These are phyloP conservation scores for Ceratobasidium sp. DNA, from an alignment of 1,284 basidiomycete species.

Conservation along the genomic window DNA sequence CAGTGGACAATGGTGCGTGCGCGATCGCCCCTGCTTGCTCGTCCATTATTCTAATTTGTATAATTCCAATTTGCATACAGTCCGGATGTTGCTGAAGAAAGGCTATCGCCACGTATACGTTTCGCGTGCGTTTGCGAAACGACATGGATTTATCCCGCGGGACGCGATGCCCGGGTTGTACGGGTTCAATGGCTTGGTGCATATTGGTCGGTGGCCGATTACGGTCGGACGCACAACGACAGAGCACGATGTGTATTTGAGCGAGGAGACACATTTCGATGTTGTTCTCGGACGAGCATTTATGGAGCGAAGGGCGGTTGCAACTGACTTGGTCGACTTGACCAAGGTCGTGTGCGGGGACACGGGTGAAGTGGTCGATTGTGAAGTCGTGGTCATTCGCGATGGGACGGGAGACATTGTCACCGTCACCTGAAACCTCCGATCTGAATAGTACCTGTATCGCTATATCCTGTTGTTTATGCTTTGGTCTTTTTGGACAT, in stretches of 20 bases:
- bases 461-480: not conserved
- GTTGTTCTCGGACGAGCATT: constrained; percentile 76
- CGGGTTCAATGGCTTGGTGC: constrained; percentile 78
- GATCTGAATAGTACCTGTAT: not conserved
- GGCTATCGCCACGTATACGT: constrained; percentile 97
- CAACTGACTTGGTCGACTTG: constrained; percentile 84
- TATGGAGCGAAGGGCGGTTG: constrained; percentile 91
- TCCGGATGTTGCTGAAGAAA: constrained; percentile 93
- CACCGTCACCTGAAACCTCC: constrained; percentile 74
- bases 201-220: constrained; percentile 85
- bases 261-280: constrained; percentile 97
- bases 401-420: constrained; percentile 90
- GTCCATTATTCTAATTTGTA: constrained; percentile 5
- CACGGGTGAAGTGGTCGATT: constrained; percentile 93
- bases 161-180: constrained; percentile 87
- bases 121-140: constrained; percentile 91
- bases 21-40: not conserved
- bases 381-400: constrained; percentile 90
- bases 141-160: constrained; percentile 89
- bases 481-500: not conserved
- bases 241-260: constrained; percentile 76
- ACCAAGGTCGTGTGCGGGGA: constrained; percentile 95
- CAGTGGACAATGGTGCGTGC: constrained; percentile 84
- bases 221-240: constrained; percentile 66
- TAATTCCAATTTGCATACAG: constrained; percentile 59